Conservation (phyloP, 2,329 filamentous ascomycete genomes). For the Trichoderma pleuroti region DNA sequence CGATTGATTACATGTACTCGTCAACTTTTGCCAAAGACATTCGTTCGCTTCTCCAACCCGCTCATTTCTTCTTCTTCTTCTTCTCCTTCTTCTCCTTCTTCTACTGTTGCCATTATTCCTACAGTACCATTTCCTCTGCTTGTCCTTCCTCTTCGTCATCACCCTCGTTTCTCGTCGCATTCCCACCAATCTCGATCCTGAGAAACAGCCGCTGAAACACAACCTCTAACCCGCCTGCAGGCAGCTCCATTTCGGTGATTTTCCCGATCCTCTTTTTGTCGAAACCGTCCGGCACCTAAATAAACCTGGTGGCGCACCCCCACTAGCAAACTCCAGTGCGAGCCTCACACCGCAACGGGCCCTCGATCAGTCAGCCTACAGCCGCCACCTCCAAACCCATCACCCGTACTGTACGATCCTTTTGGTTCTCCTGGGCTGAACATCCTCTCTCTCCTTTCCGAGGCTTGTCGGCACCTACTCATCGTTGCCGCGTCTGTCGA, state of each 20-base stretch:
- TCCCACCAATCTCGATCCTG: neutral
- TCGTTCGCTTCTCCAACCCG: neutral
- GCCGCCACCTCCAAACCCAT: conserved; percentile 10
- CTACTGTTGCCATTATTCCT: neutral
- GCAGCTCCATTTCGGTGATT: neutral
- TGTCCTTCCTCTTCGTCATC: neutral
- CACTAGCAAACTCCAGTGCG: neutral
- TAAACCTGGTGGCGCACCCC: conserved; percentile 17
- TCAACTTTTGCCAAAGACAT: neutral
- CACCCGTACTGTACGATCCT: neutral
- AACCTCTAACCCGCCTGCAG: neutral
- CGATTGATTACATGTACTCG: neutral
- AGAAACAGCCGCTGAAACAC: neutral
- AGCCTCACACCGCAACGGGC: conserved; percentile 17
- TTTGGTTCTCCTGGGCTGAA: neutral
- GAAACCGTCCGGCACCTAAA: conserved; percentile 6
- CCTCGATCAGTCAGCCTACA: conserved; percentile 14
- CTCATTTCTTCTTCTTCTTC: neutral
- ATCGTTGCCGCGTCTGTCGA: neutral
- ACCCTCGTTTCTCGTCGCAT: neutral
- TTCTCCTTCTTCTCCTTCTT: neutral
- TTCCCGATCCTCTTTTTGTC: neutral
- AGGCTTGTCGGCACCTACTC: neutral
- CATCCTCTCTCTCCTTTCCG: conserved; percentile 2
- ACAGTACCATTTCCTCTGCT: neutral